phyloP scores from a whole-genome alignment of 2,329 filamentous ascomycete species.

The Aspergillus puulaauensis region DNA sequence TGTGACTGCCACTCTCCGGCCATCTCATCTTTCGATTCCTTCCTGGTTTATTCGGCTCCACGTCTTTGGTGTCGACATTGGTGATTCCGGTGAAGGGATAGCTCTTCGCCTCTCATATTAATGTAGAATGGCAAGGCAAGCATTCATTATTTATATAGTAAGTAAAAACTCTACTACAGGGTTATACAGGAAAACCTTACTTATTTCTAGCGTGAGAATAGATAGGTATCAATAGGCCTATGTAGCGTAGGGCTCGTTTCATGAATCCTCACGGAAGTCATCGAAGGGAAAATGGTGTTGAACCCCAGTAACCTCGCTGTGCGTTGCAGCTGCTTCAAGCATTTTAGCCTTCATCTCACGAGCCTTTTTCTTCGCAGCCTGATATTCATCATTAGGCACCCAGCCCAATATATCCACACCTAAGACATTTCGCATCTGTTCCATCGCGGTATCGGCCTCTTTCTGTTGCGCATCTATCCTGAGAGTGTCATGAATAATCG shows the following conservation, averaged over 20 bases:
- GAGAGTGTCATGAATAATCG: slow-evolving; percentile 13
- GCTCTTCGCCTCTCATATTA: neutral
- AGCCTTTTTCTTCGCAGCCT: slow-evolving; percentile 16
- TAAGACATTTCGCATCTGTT: slow-evolving; percentile 17
- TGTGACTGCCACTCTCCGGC: too few relatives aligned
- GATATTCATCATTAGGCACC: slow-evolving; percentile 23
- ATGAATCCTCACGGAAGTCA: slow-evolving; percentile 13
- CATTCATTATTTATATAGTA: neutral
- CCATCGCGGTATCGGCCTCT: slow-evolving; percentile 22
- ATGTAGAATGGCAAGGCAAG: neutral
- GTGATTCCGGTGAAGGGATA: neutral
- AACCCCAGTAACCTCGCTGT: slow-evolving; percentile 11
- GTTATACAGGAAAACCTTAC: neutral
- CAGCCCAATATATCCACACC: slow-evolving; percentile 24
- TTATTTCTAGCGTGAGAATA: too few relatives aligned
- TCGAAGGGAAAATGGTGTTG: slow-evolving; percentile 19
- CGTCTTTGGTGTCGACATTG: neutral
- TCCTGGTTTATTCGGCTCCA: too few relatives aligned
- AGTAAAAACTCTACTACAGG: too few relatives aligned
- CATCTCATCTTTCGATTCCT: too few relatives aligned
- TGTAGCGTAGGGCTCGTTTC: neutral
- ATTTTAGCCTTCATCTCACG: slow-evolving; percentile 18
- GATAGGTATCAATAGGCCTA: neutral
- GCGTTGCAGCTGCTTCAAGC: slow-evolving; percentile 20
- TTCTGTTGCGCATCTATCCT: slow-evolving; percentile 15